Percentiles rank a stretch among this genome's conserved stretches.
phyloP scores from a whole-genome alignment of 345 rosid genomes.

The Cardamine chenopodiifolia region DNA sequence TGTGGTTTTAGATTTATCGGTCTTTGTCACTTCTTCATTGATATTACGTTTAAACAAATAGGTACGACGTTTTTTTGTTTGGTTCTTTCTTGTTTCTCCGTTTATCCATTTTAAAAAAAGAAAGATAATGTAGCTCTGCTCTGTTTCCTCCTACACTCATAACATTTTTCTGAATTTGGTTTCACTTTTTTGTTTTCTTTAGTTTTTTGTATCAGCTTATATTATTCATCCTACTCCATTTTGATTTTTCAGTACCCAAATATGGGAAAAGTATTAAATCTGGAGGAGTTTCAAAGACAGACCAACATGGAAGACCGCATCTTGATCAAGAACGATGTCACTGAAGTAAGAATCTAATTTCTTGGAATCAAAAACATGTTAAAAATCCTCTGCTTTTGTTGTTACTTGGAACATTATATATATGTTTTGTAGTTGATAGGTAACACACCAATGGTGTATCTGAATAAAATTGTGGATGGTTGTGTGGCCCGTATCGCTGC shows the following conservation, averaged over 20 bases:
- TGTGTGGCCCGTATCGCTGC: constrained; percentile 66
- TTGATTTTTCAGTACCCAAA: not conserved
- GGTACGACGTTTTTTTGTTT: not conserved
- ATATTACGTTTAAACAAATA: not conserved
- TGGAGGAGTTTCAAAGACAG: constrained; percentile 9
- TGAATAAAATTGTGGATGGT: constrained; percentile 57
- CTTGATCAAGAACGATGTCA: constrained; percentile 42
- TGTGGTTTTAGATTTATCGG: constrained; percentile 23
- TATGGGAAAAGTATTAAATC: not conserved
- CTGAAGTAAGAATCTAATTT: constrained; percentile 33
- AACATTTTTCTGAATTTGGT: not conserved
- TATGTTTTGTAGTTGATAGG: constrained; percentile 55
- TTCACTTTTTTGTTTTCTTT: not conserved
- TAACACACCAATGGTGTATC: constrained; percentile 68
- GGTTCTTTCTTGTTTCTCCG: not conserved
- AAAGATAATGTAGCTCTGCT: not conserved
- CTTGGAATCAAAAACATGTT: not conserved
- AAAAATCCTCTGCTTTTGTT: not conserved
- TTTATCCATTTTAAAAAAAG: not conserved
- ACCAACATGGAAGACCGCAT: constrained; percentile 29
- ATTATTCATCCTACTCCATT: not conserved
- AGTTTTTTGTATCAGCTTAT: not conserved
- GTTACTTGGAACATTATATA: not conserved
- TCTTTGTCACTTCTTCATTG: constrained; percentile 20
- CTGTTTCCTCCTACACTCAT: not conserved